Percentiles rank a stretch among this genome's conserved stretches.
phyloP scores from a whole-genome alignment of 495 filamentous ascomycete species.

The Stereocaulon alpinum region DNA sequence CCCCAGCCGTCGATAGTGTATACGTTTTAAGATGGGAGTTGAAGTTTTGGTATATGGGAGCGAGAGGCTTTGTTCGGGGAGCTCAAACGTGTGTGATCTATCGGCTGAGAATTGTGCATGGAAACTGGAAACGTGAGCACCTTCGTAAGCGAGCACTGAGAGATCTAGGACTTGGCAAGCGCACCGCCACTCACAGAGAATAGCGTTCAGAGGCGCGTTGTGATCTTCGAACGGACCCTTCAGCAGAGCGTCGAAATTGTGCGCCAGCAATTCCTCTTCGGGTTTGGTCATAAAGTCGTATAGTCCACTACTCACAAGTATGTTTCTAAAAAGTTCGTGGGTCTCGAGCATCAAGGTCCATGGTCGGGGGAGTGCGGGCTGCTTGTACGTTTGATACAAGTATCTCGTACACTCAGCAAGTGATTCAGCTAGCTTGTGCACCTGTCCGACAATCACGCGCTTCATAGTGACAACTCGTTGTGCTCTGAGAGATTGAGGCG shows the following conservation, averaged over 20 bases:
- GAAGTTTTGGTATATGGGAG: no score
- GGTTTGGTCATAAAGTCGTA: no score
- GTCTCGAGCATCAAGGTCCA: no score
- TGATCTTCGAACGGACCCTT: no score
- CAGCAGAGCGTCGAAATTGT: not conserved
- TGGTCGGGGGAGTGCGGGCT: no score
- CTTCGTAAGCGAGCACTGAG: not conserved
- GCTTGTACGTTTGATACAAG: no score
- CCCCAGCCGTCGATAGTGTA: not conserved
- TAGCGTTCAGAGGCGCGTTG: no score
- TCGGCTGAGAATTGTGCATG: not conserved
- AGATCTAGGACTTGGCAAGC: not conserved
- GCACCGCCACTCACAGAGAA: not conserved
- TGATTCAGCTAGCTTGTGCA: not conserved
- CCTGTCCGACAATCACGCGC: not conserved
- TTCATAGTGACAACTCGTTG: not conserved
- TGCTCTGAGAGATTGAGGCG: not conserved
- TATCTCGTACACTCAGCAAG: not conserved
- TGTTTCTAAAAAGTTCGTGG: no score
- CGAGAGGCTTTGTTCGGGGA: not conserved
- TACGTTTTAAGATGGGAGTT: not conserved
- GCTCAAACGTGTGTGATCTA: not conserved
- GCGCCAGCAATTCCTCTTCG: not conserved
- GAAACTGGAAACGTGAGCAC: not conserved
- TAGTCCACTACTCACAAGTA: no score